These are phyloP conservation scores for Blakeslea trispora DNA, from an alignment of 371 early-diverging fungal genomes.

Conservation along the genomic window DNA sequence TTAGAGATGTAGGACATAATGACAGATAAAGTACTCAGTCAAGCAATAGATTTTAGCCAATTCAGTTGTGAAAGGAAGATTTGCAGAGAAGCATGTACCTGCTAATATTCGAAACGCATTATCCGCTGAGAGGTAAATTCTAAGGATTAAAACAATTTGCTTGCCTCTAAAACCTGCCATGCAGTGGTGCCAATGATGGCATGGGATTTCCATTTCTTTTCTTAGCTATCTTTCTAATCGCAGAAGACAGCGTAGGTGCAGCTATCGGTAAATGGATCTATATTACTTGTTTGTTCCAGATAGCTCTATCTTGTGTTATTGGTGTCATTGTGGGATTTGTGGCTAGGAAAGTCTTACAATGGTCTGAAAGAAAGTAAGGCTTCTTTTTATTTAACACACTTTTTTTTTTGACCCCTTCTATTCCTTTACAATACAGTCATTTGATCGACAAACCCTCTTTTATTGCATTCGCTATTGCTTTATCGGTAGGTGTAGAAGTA, in stretches of 20 bases:
- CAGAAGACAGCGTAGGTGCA: slow-evolving; percentile 53
- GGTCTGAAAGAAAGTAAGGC: slow-evolving; percentile 64
- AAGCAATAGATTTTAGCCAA: slow-evolving; percentile 77
- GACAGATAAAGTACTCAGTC: not conserved
- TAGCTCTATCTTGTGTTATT: slow-evolving; percentile 71
- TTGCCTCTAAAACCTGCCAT: not conserved
- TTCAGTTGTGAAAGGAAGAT: slow-evolving; percentile 93
- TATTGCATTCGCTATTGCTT: slow-evolving; percentile 85
- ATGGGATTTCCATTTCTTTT: slow-evolving; percentile 89
- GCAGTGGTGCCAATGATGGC: slow-evolving; percentile 82
- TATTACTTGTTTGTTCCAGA: slow-evolving; percentile 77
- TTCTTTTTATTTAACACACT: not conserved
- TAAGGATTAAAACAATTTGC: not conserved
- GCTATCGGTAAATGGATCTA: slow-evolving; percentile 82
- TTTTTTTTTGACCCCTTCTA: not conserved
- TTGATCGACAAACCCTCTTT: slow-evolving; percentile 93
- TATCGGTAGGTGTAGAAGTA: slow-evolving; percentile 73
- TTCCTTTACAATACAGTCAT: slow-evolving; percentile 32
- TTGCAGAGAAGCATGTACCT: slow-evolving; percentile 93
- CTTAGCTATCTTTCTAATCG: slow-evolving; percentile 75
- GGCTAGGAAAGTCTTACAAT: slow-evolving; percentile 71
- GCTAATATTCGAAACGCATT: slow-evolving; percentile 84
- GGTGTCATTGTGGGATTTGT: slow-evolving; percentile 81
- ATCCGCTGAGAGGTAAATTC: slow-evolving; percentile 76
- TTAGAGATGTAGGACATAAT: no score